Conservation (phyloP, 2,329 filamentous ascomycete genomes). For the Dactylellina cionopaga region DNA sequence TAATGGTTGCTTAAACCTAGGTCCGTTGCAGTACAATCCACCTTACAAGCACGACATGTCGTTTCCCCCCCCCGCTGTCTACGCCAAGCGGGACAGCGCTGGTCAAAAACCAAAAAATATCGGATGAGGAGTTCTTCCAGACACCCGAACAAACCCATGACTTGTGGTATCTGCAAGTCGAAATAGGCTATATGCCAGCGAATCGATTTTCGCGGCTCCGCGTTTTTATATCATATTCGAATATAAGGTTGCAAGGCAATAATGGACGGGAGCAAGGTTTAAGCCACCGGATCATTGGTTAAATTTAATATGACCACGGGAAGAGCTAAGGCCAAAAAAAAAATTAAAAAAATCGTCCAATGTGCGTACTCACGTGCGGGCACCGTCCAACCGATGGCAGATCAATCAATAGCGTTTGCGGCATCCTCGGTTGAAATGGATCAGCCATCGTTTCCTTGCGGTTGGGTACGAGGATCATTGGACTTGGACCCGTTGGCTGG, state of each 20-base stretch:
- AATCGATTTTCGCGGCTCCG: constrained; percentile 51
- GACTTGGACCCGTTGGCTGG: not conserved
- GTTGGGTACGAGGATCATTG: constrained; percentile 22
- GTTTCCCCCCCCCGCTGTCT: constrained; percentile 14
- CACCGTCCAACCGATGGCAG: constrained; percentile 10
- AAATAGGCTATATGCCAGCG: constrained; percentile 49
- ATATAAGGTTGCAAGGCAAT: constrained; percentile 37
- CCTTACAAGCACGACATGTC: constrained; percentile 39
- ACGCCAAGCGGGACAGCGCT: constrained; percentile 31
- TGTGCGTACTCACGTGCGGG: constrained; percentile 42
- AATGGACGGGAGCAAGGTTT: constrained; percentile 48
- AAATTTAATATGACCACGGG: constrained; percentile 37
- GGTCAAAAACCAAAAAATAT: constrained; percentile 39
- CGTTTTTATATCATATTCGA: constrained; percentile 45
- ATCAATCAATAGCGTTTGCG: constrained; percentile 12
- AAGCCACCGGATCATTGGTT: constrained; percentile 31
- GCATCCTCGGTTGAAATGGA: constrained; percentile 47
- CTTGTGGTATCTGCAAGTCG: constrained; percentile 34
- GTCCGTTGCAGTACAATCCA: too few relatives aligned
- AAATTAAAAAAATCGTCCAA: constrained; percentile 51
- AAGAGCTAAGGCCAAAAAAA: constrained; percentile 32
- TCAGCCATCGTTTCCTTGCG: constrained; percentile 34
- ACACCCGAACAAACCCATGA: constrained; percentile 45
- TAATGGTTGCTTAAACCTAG: constrained; percentile 16
- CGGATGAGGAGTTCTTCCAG: constrained; percentile 52